Evolutionary conservation across 164 flowering plant genomes (phyloP).

Genomic region (Berberis vulgaris): DNA sequence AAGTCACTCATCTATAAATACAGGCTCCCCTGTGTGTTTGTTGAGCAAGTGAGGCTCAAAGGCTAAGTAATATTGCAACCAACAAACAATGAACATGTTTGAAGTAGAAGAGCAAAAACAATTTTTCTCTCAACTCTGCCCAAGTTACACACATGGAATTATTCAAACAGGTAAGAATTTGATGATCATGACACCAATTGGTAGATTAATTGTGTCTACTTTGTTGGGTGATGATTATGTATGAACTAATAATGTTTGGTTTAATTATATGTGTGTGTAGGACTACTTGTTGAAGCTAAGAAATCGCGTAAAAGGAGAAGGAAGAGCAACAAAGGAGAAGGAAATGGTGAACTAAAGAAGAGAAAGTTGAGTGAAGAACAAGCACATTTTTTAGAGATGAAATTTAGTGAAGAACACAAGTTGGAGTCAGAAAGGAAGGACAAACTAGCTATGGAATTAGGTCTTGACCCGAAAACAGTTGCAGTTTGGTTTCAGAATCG

Average conservation of each 20-base stretch:
- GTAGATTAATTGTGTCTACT: too few species aligned
- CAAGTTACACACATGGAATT: not conserved
- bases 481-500: conserved; percentile 84
- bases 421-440: conserved; percentile 64
- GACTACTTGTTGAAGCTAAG: conserved; percentile 6
- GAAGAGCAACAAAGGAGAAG: conserved; percentile 28
- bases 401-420: conserved; percentile 55
- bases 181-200: not conserved
- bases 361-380: conserved; percentile 59
- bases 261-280: not conserved
- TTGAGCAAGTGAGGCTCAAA: not conserved
- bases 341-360: conserved; percentile 25
- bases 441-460: conserved; percentile 52
- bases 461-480: conserved; percentile 65
- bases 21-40: not conserved
- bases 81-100: too few species aligned
- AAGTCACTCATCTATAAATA: not conserved
- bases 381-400: conserved; percentile 35
- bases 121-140: too few species aligned
- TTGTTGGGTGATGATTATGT: not conserved
- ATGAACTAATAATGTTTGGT: not conserved
- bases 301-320: conserved; percentile 14
- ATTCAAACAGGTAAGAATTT: not conserved
- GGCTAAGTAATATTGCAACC: too few species aligned
- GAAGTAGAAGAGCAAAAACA: too few species aligned